These are phyloP conservation scores for Claviceps sp. DNA, from an alignment of 2,329 filamentous ascomycete species.

Conservation along the genomic window DNA sequence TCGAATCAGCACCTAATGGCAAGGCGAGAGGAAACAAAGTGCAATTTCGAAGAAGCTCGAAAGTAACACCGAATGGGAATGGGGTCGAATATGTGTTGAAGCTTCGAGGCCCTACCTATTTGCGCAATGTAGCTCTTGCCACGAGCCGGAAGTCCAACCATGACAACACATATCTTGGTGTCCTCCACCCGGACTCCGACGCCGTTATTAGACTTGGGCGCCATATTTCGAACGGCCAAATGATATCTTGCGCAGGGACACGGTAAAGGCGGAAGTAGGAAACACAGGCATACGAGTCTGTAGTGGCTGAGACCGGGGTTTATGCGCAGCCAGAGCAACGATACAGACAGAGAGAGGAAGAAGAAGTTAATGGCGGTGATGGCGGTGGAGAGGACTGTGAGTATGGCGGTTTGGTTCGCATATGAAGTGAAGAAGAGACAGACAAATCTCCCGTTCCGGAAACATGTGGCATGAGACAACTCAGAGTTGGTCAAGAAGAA, in stretches of 20 bases:
- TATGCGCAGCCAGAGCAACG: background rate
- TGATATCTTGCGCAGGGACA: slow-evolving; percentile 8
- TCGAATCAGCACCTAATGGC: background rate
- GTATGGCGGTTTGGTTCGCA: background rate
- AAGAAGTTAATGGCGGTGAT: background rate
- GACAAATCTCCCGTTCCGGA: background rate
- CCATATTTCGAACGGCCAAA: slow-evolving; percentile 21
- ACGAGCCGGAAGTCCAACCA: slow-evolving; percentile 91
- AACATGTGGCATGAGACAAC: background rate
- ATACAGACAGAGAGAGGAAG: background rate
- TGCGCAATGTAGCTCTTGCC: slow-evolving; percentile 97
- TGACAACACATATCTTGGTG: slow-evolving; percentile 93
- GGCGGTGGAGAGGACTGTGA: background rate
- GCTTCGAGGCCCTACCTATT: slow-evolving; percentile 53
- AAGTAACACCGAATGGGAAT: background rate
- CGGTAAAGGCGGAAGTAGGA: slow-evolving; percentile 4
- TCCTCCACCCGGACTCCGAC: slow-evolving; percentile 81
- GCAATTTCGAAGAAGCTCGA: background rate
- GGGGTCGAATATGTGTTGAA: background rate
- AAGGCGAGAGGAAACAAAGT: background rate
- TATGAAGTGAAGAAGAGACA: background rate
- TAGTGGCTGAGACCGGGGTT: background rate
- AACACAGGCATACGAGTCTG: slow-evolving; percentile 4
- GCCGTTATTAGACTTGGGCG: slow-evolving; percentile 42
- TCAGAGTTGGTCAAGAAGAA: background rate